Conservation (phyloP, 306 rosid genomes). For the Cicer cuneatum region DNA sequence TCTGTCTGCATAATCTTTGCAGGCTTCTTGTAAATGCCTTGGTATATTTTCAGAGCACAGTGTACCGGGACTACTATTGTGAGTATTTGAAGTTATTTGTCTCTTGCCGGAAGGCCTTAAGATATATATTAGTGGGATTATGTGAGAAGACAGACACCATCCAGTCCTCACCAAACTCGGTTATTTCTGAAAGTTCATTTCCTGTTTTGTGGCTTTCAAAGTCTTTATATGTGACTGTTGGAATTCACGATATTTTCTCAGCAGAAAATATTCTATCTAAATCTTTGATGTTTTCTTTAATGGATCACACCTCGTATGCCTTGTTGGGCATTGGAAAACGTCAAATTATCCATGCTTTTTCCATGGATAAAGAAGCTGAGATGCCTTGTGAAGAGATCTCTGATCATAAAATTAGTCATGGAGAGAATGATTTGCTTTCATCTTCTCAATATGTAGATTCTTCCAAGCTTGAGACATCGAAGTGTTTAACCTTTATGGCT, state of each 20-base stretch:
- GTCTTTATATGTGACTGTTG: conserved; percentile 63
- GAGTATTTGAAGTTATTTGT: conserved; percentile 75
- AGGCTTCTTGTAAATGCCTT: conserved; percentile 75
- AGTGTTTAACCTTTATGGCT: conserved; percentile 54
- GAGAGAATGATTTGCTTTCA: conserved; percentile 52
- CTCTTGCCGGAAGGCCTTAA: conserved; percentile 82
- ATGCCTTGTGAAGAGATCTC: conserved; percentile 53
- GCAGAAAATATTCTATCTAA: conserved; percentile 51
- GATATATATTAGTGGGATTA: conserved; percentile 53
- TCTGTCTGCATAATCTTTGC: conserved; percentile 49
- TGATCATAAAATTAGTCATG: conserved; percentile 43
- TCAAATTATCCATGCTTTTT: conserved; percentile 52
- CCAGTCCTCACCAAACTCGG: conserved; percentile 44
- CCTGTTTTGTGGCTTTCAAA: conserved; percentile 76
- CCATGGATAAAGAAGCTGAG: conserved; percentile 48
- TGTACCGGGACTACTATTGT: conserved; percentile 45
- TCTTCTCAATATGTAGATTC: conserved; percentile 50
- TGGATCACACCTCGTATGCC: conserved; percentile 77
- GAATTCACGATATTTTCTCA: conserved; percentile 56
- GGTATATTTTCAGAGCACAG: conserved; percentile 48
- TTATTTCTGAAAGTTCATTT: conserved; percentile 56
- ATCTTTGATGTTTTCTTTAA: conserved; percentile 62
- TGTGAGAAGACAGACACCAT: conserved; percentile 55
- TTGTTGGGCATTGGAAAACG: conserved; percentile 67
- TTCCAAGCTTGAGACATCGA: conserved; percentile 54